Base-by-base conservation (phyloP, 140 eudicot species). In the Senecio squalidus region DNA sequence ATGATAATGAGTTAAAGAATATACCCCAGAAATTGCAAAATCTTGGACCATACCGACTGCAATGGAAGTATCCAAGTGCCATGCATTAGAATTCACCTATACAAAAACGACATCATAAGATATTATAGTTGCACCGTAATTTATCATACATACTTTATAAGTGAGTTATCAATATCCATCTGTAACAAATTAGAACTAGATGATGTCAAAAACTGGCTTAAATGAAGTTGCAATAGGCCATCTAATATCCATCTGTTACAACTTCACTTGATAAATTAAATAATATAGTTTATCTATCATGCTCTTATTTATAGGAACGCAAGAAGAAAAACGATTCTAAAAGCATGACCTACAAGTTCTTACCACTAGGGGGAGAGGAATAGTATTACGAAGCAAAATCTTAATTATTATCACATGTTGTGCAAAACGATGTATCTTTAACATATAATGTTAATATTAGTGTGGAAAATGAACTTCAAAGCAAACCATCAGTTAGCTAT, bases 51-150 rank as follows among this genome's bases (percentile, higher is more conserved):
- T 50, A 56, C 92, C 96, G 4, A 96, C 94, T 66, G 86, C 95
- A 62, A 78, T 77, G 49, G 98, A 92, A 51, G 96, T 92, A 81
- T 92, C 98, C 92, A 92, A 72, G 52, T 92, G 98, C 98, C 98
- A 92, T 73, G 87, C 98, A 68, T 92, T 83, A 64, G 98, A 92
- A 75, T 87, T 92, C 43, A 92, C 98, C 98, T 92, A 70, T 45
- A n/a, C n/a, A n/a, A 73, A 61, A 52, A 41, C 21, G 31, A 20
- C 50, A 20, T 29, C 63, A 61, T 9, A 10, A 59, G 56, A 49
- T 10, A 33, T 14, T 58, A 9, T 23, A 58, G 4, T 17, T 10
- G 20, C 53, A 30, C 26, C 21, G 33, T 31, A 5, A 18, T 52
- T 17, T 18, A 44, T 55, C 33, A 31, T 9, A 38, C 2, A 26